These are phyloP conservation scores for Leishmania lainsoni DNA, from an alignment of 208 protist genomes.

Conservation along the genomic window DNA sequence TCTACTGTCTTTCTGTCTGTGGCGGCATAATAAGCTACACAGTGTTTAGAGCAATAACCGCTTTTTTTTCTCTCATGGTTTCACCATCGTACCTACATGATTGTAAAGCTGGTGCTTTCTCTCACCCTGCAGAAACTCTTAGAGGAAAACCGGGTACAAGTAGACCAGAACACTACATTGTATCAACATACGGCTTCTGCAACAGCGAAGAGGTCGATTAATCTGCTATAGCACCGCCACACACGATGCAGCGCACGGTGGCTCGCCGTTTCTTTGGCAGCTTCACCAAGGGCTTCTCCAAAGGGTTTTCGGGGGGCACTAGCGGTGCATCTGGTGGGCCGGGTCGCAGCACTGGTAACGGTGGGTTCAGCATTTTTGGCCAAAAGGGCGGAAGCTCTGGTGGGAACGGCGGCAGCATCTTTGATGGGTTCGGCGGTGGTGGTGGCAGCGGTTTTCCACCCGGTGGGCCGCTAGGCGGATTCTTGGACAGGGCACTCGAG, in stretches of 20 bases:
- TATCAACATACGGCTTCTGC: neutral
- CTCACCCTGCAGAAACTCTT: neutral
- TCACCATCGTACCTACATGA: neutral
- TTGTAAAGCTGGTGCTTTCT: neutral
- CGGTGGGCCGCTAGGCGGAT: conserved; percentile 60
- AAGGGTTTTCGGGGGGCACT: conserved; percentile 40
- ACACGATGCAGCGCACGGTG: conserved; percentile 37
- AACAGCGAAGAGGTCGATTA: neutral
- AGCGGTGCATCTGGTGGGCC: conserved; percentile 7
- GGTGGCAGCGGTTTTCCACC: conserved; percentile 25
- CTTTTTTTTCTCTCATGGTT: neutral
- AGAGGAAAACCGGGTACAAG: neutral
- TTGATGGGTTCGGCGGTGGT: conserved; percentile 13
- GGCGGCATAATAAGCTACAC: neutral
- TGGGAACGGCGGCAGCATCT: conserved; percentile 1
- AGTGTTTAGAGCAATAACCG: neutral
- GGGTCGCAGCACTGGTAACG: conserved; percentile 10
- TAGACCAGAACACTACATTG: neutral
- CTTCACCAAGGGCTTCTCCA: conserved; percentile 53
- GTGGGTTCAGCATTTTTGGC: conserved; percentile 26
- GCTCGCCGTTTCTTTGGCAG: conserved; percentile 41
- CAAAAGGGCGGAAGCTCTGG: conserved; percentile 12
- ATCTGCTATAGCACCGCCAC: neutral
- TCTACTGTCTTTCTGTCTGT: neutral
- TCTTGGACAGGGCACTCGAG: conserved; percentile 85